Percentiles rank a stretch among this genome's conserved stretches.
Conservation (phyloP, 768 basidiomycete genomes). For the Antrodiella citrinella region DNA sequence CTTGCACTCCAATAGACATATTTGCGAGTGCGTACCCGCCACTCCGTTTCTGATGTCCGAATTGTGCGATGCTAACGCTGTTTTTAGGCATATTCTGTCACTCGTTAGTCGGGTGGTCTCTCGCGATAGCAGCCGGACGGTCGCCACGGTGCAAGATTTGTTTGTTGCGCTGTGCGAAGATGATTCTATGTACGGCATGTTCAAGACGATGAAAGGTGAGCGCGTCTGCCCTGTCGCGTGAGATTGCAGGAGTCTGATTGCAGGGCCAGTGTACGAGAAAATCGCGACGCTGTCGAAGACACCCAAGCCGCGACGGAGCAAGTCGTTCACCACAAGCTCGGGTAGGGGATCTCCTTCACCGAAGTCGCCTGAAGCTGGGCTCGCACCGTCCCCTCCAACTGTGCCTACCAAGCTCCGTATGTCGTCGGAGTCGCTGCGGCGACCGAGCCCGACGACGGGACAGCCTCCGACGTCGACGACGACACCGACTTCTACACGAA, state of each 20-base stretch:
- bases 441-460: background rate
- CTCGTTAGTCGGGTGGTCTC: constrained; percentile 80
- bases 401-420: constrained; percentile 16
- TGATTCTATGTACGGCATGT: constrained; percentile 74
- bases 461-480: background rate
- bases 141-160: constrained; percentile 72
- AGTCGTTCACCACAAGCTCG: constrained; percentile 42
- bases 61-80: too few relatives aligned
- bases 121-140: constrained; percentile 73
- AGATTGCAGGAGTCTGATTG: constrained; percentile 1
- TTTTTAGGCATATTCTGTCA: constrained; percentile 69
- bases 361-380: background rate
- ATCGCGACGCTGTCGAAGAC: constrained; percentile 61
- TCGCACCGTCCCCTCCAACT: background rate
- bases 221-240: constrained; percentile 2
- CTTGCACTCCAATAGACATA: constrained; percentile 45
- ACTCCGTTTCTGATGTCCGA: background rate
- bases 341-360: background rate
- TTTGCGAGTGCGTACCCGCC: constrained; percentile 80
- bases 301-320: constrained; percentile 54
- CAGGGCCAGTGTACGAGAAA: constrained; percentile 59
- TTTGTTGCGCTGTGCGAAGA: constrained; percentile 90
- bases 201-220: constrained; percentile 81
- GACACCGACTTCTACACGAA: constrained; percentile 10
- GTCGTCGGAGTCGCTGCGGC: constrained; percentile 32